Evolutionary conservation across 371 early-diverging fungal species (phyloP).

Genomic region (Rhizopus stolonifer): DNA sequence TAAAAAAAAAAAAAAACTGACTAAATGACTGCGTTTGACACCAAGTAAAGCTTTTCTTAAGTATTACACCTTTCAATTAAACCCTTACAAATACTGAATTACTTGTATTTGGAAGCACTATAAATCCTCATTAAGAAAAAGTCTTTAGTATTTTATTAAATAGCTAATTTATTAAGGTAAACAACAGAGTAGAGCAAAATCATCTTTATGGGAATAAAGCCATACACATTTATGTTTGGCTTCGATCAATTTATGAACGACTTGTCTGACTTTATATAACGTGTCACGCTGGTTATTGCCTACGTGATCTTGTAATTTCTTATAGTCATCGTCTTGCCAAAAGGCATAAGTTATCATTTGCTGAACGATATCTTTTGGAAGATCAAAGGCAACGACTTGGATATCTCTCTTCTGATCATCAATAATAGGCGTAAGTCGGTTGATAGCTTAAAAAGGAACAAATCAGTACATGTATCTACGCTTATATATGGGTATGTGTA

Average conservation of each 20-base stretch:
- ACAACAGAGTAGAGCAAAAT: slow-evolving; percentile 56
- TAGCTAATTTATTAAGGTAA: slow-evolving; percentile 15
- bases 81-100: no score
- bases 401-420: slow-evolving; percentile 55
- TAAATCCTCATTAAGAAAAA: no score
- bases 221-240: slow-evolving; percentile 65
- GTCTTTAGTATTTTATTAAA: not conserved
- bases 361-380: slow-evolving; percentile 60
- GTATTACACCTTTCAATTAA: no score
- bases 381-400: slow-evolving; percentile 71
- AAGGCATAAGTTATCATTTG: slow-evolving; percentile 58
- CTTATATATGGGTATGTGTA: not conserved
- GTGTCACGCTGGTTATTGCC: slow-evolving; percentile 39
- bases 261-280: slow-evolving; percentile 54
- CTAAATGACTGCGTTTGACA: no score
- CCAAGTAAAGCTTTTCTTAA: no score
- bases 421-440: slow-evolving; percentile 55
- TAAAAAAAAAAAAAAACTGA: no score
- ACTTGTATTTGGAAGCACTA: no score
- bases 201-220: slow-evolving; percentile 74
- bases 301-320: slow-evolving; percentile 39
- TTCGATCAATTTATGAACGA: slow-evolving; percentile 59
- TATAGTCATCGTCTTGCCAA: slow-evolving; percentile 65
- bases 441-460: slow-evolving; percentile 41
- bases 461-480: not conserved